Percentiles rank a stretch among this genome's conserved stretches.
These are phyloP conservation scores for Nematocida homosporus DNA, from an alignment of 371 early-diverging fungal species.

Conservation along the genomic window DNA sequence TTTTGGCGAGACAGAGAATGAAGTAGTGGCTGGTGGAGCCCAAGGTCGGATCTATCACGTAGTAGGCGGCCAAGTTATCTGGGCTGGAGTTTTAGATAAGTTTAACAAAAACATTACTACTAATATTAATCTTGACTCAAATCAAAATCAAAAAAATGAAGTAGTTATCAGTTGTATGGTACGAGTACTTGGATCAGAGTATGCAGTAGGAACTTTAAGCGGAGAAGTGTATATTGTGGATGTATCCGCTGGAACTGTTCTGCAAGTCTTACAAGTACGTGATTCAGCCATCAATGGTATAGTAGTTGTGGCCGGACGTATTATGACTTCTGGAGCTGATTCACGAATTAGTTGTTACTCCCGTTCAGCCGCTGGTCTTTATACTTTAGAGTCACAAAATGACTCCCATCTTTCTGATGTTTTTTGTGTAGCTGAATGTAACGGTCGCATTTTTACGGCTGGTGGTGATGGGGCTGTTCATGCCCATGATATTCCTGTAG, in stretches of 20 bases:
- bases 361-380: not conserved
- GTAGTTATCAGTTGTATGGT: slow-evolving; percentile 4
- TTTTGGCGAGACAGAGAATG: slow-evolving; percentile 6
- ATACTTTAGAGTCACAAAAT: slow-evolving; percentile 29
- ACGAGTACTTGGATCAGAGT: slow-evolving; percentile 23
- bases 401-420: slow-evolving; percentile 11
- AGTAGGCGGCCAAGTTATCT: not conserved
- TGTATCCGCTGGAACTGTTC: not conserved
- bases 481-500: not conserved
- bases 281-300: slow-evolving; percentile 17
- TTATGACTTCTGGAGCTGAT: slow-evolving; percentile 31
- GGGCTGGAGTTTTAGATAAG: too few relatives aligned
- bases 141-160: too few relatives aligned
- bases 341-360: slow-evolving; percentile 16
- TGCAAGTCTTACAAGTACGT: slow-evolving; percentile 23
- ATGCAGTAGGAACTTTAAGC: slow-evolving; percentile 13
- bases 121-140: not conserved
- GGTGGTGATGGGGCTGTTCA: not conserved
- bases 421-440: not conserved
- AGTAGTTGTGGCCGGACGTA: not conserved
- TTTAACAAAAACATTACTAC: not conserved
- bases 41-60: slow-evolving; percentile 1
- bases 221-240: slow-evolving; percentile 36
- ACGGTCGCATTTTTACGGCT: slow-evolving; percentile 6
- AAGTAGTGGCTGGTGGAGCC: not conserved